Evolutionary conservation across 1,284 basidiomycete genomes (phyloP), one percentile per base, ranked within the genome.

Genomic region (Puccinia coronata): DNA sequence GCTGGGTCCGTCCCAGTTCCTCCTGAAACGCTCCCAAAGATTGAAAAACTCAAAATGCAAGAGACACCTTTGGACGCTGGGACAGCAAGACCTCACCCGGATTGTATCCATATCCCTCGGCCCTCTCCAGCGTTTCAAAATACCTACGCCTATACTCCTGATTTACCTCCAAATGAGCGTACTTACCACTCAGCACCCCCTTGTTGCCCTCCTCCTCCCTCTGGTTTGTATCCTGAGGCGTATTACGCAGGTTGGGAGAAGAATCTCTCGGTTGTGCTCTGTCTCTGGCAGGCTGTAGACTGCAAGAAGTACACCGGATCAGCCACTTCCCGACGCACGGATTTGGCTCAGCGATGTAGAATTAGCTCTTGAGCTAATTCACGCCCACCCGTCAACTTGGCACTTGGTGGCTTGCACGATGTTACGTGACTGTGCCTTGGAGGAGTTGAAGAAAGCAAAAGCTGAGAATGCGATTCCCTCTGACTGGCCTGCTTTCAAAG

Each of bases 391-490:
- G 20, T 36, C 59, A 9, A 28, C 25, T n/a, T 61, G 59, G 59
- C 59, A 61, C 59, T 28, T 28, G n/a, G 55, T 57, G 5, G 55
- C n/a, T 28, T 57, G 25, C 18, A 57, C n/a, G 1, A 25, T 36
- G 28, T 34, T 61, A 6, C 59, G 59, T 1, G 59, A 61, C 2
- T 18, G 59, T 3, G 59, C 59, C 16, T 18, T 61, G 11, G 59
- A 61, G 59, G 59, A 61, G 31, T 61, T 61, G 59, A 61, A 61
- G 59, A 34, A 36, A 16, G 59, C 59, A 12, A 61, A 61, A 16
- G 59, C 59, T 16, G 59, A 61, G 18, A 25, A 25, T 18, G 28
- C 49, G 12, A 20, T 51, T 9, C 61, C 61, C 5, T 20, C 9
- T 2, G 25, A 41, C 20, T 65, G 61, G 61, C 1, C 36, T 6